These are phyloP conservation scores for Amoeboaphelidium protococcarum DNA, from an alignment of 371 early-diverging fungal species.

Conservation along the genomic window DNA sequence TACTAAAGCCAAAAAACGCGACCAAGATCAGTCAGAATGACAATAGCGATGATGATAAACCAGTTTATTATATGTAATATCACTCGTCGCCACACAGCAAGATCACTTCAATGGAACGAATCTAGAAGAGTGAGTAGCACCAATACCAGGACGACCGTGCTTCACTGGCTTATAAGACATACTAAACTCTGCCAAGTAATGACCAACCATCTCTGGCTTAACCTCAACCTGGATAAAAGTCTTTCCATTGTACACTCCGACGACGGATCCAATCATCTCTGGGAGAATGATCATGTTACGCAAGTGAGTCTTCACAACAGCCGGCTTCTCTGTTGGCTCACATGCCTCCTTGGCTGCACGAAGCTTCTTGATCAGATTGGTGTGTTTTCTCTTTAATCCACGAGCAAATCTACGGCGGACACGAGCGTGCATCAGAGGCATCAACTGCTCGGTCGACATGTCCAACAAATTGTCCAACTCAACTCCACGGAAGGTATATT, in stretches of 20 bases:
- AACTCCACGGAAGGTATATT: constrained; percentile 95
- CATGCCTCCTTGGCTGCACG: constrained; percentile 82
- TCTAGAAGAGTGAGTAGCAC: constrained; percentile 89
- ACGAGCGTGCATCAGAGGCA: constrained; percentile 78
- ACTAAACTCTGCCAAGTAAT: constrained; percentile 71
- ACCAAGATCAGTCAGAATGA: no score
- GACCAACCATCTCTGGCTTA: constrained; percentile 99
- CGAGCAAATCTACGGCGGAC: constrained; percentile 89
- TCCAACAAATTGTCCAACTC: constrained; percentile 88
- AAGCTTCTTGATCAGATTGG: constrained; percentile 79
- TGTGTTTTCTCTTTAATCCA: constrained; percentile 89
- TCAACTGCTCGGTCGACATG: constrained; percentile 72
- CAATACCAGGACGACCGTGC: constrained; percentile 99
- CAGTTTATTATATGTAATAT: no score
- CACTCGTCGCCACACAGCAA: no score
- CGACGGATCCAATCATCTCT: constrained; percentile 93
- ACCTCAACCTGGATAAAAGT: constrained; percentile 98
- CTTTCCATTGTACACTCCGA: constrained; percentile 99
- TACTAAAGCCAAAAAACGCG: no score
- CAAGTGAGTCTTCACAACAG: constrained; percentile 94
- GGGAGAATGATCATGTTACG: constrained; percentile 99
- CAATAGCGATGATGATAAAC: no score
- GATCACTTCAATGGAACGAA: constrained; percentile 27
- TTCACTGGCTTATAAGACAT: constrained; percentile 92
- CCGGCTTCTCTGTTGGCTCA: constrained; percentile 72